Evolutionary conservation across 805 yeast species (phyloP), one percentile per base, ranked within the genome.

Genomic region (Yamadazyma takamatsuzukensis): DNA sequence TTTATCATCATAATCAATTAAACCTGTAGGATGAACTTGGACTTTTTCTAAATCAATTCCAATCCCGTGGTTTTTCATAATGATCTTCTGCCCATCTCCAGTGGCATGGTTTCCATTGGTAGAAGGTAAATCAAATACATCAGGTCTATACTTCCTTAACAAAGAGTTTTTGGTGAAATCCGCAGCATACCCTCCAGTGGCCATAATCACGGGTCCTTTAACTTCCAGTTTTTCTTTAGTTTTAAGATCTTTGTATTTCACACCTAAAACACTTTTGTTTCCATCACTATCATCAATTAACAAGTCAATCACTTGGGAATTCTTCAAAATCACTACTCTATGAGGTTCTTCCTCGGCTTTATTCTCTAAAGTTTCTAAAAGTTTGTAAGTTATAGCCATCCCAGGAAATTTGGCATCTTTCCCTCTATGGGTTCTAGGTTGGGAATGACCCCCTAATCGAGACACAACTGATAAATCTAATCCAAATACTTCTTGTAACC

Each of bases 381-480:
- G 53, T 7, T 68, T 65, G 42, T 73, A 75, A 3, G 81, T 74
- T 32, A 78, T 75, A 6, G 83, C 80, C 74, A 74, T 74, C 1
- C 83, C 84, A 2, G 83, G 83, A 32, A 77, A 76, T 39, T 72
- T 66, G 13, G 77, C 70, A 39, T 76, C 82, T 30, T 74, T 71
- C 1, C 94, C 89, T 45, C 94, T 70, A 53, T 85, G 95, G 1
- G 95, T 85, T 54, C 95, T 68, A 14, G 86, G 78, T 30, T 70
- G 76, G 1, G 88, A 78, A 51, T 85, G 94, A 3, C 95, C 95
- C 17, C 95, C 95, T 26, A 85, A 57, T 45, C 84, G 74, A n/a
- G 85, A 72, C 9, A 85, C 82, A 11, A 79, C 64, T 6, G 83
- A 71, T 35, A 85, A 60, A 45, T 80, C 84, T 30, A 83, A 59